Percentiles rank a stretch among this genome's conserved stretches.
Evolutionary conservation across 257 asterid species (phyloP).

Genomic region (Linderniella brevidens): DNA sequence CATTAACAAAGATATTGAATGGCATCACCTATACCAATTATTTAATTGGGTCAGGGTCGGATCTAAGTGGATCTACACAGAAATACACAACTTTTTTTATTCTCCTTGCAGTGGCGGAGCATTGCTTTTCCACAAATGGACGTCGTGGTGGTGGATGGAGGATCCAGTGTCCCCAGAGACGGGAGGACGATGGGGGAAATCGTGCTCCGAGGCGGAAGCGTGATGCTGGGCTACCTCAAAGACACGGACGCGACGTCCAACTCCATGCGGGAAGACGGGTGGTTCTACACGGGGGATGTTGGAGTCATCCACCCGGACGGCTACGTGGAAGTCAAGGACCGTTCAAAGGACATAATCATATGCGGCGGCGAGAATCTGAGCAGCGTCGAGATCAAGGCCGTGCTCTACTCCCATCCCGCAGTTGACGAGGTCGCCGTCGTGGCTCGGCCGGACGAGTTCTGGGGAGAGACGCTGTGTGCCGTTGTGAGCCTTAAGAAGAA

Average conservation of each 20-base stretch:
- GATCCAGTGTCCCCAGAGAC: conserved; percentile 32
- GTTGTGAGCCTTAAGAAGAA: conserved; percentile 46
- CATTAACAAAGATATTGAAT: too few species aligned
- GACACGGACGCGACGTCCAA: conserved; percentile 32
- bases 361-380: conserved; percentile 73
- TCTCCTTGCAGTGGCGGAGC: conserved; percentile 8
- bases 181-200: conserved; percentile 48
- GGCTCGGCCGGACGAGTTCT: conserved; percentile 53
- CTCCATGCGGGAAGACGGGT: conserved; percentile 31
- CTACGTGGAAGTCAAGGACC: conserved; percentile 52
- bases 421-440: conserved; percentile 81
- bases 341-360: conserved; percentile 56
- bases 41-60: too few species aligned
- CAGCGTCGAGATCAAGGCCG: conserved; percentile 73
- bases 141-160: conserved; percentile 38
- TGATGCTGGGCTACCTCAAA: conserved; percentile 67
- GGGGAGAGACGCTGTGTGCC: conserved; percentile 91
- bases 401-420: conserved; percentile 35
- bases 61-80: too few species aligned
- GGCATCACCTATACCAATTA: too few species aligned
- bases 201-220: conserved; percentile 35
- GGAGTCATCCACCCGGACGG: conserved; percentile 73
- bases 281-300: conserved; percentile 70
- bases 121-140: conserved; percentile 23
- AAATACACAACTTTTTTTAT: too few species aligned